Evolutionary conservation across 345 rosid species (phyloP), one percentile per base, ranked within the genome.

Genomic region (Brassica cretica): DNA sequence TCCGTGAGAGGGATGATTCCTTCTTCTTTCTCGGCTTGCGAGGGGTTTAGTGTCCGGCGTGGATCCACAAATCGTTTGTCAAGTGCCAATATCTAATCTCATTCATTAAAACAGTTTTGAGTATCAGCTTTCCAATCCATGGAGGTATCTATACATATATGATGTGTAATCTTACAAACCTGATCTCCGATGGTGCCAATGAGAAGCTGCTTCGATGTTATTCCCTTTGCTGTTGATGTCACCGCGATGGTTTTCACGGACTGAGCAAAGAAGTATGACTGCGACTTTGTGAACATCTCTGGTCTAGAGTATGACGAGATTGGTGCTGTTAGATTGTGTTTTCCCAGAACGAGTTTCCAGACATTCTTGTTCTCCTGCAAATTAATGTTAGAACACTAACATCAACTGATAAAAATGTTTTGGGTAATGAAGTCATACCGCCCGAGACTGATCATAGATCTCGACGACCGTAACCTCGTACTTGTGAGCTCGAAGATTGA

Each of bases 191-290:
- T 82, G 53, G 98, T 95, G 77, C 98, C 98, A 33, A 95, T 89
- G 79, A 95, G 98, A 83, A 95, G 94, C 84, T 93, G 98, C 97
- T 91, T 91, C 15, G 99, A 93, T 37, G 96, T 93, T 70, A 95
- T 93, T 62, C 99, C 99, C 93, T 89, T 95, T 49, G 97, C 90
- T 62, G 99, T 95, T 53, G 87, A 89, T 64, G 99, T 95, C 76
- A 91, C 97, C 11, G 94, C 86, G 49, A 95, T 85, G 12, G 93
- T 86, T 89, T 93, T 91, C 76, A 89, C 86, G 2, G 98, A 91
- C 79, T 93, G 98, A 53, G 98, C 76, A 76, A 95, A 93, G 80
- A 87, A 95, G 81, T 95, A 95, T 5, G 99, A 93, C 85, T 95
- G 99, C 41, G 96, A 90, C 84, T 88, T 93, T 49, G 94, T 88